phyloP scores from a whole-genome alignment of 1,139 yeast genomes.

The Geotrichum bryndzae region DNA sequence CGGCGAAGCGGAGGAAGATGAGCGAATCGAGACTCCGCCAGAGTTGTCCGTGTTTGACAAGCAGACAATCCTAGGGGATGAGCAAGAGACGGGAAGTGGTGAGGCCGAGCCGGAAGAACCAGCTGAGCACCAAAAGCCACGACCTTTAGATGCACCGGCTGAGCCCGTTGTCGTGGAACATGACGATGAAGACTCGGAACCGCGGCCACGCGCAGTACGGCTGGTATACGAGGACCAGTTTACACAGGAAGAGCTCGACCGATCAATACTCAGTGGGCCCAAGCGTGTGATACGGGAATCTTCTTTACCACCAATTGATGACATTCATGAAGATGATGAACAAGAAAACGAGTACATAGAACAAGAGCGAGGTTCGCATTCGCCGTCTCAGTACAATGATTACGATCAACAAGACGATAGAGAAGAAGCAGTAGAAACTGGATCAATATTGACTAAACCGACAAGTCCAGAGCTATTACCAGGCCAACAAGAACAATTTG shows the following conservation, averaged over 20 bases:
- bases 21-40: slow-evolving; percentile 12
- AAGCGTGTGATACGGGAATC: slow-evolving; percentile 3
- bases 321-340: background rate
- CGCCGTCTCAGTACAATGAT: background rate
- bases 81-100: background rate
- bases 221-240: slow-evolving; percentile 2
- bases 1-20: slow-evolving; percentile 1
- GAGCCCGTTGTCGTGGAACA: background rate
- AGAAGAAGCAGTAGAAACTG: background rate
- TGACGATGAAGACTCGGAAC: background rate
- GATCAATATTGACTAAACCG: background rate
- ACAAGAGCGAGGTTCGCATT: background rate
- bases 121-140: background rate
- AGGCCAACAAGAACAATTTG: background rate
- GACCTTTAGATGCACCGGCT: background rate
- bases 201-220: background rate
- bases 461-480: background rate
- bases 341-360: background rate
- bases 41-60: slow-evolving; percentile 7
- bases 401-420: background rate
- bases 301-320: background rate
- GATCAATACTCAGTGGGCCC: slow-evolving; percentile 11
- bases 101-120: background rate
- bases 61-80: slow-evolving; percentile 5
- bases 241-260: slow-evolving; percentile 12